Evolutionary conservation across 352 stramenopile genomes (phyloP).

Genomic region (Pythium brassicae): DNA sequence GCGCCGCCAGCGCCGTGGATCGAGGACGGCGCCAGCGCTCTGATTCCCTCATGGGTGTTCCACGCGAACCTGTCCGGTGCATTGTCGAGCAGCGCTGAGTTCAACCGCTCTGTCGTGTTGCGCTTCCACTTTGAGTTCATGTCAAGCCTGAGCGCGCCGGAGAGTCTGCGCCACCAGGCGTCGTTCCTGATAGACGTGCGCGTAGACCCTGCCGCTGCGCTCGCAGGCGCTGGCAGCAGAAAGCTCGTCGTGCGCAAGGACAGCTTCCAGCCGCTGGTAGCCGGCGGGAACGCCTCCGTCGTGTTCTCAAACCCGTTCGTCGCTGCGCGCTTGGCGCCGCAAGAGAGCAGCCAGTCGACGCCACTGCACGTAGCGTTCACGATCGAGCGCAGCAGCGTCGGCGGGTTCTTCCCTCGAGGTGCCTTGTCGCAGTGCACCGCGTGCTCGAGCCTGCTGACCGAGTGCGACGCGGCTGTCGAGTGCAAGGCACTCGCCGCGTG

Average conservation of each 20-base stretch:
- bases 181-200: conserved; percentile 5
- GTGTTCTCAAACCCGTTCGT: conserved; percentile 2
- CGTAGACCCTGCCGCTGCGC: neutral
- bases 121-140: conserved; percentile 10
- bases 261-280: conserved; percentile 1
- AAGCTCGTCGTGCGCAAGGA: neutral
- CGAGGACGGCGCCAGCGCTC: neutral
- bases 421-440: neutral
- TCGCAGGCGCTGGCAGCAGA: neutral
- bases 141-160: too few species aligned
- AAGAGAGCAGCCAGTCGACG: neutral
- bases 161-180: neutral
- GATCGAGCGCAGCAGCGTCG: neutral
- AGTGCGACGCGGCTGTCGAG: conserved; percentile 5
- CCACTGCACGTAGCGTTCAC: neutral
- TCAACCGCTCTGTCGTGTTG: neutral
- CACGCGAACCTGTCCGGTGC: neutral
- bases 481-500: conserved; percentile 9
- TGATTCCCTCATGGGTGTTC: conserved; percentile 1
- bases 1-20: conserved; percentile 3
- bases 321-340: neutral
- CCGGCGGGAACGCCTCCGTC: neutral
- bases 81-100: neutral
- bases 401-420: conserved; percentile 6
- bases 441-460: neutral